Evolutionary conservation across 345 rosid species (phyloP), one percentile per base, ranked within the genome.

Genomic region (Clausena lansium): DNA sequence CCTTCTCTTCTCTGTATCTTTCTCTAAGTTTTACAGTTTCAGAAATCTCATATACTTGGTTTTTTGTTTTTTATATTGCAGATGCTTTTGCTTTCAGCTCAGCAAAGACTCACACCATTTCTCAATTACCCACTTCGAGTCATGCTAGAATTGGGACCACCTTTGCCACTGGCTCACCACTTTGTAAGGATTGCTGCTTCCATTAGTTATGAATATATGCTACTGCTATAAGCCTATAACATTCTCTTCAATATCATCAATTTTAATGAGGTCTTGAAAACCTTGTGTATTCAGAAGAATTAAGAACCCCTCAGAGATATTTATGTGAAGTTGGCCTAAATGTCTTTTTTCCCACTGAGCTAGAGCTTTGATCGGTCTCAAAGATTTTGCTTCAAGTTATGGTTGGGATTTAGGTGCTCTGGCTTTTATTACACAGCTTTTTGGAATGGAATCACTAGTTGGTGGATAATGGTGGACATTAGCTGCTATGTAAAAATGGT

Each of bases 141-240:
- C 82, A 81, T 63, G 72, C 83, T 7, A 76, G 81, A 71, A 61
- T 14, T 30, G 57, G 89, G 55, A 61, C 88, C 60, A 60, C 84
- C 67, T 93, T 94, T 73, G 88, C 88, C 30, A 79, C 97, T 65
- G 95, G 93, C 45, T 86, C 89, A 76, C 89, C 91, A 71, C 91
- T 91, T 28, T 74, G 95, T 91, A 84, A 68, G 86, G 4, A n/a
- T 65, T 45, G 68, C 52, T 58, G 2, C 20, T 39, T 64, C 25
- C 13, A 35, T 11, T 60, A 41, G 17, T 24, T 67, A 14, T 41
- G 25, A 41, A 24, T 41, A 11, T 25, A 41, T 41, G 71, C 10
- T 39, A 33, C 24, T 3, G 20, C 32, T 0, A 0, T 32, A 64
- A 64, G 7, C 20, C 19, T 11, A 13, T 13, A 10, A 41, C 14